Percentiles rank a stretch among this genome's conserved stretches.
Conservation (phyloP, 768 basidiomycete species). For the Lepiota venenata region DNA sequence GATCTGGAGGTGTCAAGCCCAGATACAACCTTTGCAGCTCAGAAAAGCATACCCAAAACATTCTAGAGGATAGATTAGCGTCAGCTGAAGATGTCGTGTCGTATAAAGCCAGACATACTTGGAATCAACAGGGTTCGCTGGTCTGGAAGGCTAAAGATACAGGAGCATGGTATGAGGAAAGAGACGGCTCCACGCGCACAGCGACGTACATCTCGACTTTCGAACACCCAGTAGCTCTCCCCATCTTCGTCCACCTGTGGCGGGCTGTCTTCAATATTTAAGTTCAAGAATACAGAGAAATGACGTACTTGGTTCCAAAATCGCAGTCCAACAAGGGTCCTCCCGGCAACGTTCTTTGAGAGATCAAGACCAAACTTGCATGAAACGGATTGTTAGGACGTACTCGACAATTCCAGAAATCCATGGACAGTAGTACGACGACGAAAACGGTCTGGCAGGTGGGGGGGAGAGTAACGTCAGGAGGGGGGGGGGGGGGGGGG, state of each 20-base stretch:
- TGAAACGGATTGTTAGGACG: conserved; percentile 16
- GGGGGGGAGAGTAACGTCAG: not conserved
- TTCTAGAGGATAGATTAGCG: conserved; percentile 42
- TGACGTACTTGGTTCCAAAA: conserved; percentile 89
- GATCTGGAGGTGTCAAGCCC: conserved; percentile 44
- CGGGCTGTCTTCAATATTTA: not conserved
- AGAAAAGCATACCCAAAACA: conserved; percentile 77
- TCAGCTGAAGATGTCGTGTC: not conserved
- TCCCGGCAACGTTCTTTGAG: conserved; percentile 83
- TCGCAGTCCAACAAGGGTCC: conserved; percentile 89
- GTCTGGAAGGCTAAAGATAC: conserved; percentile 68
- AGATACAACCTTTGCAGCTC: not conserved
- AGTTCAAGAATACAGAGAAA: not conserved
- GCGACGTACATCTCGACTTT: conserved; percentile 83
- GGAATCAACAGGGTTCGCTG: conserved; percentile 85
- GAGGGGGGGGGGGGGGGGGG: not conserved
- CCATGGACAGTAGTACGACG: conserved; percentile 91
- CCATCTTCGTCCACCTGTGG: conserved; percentile 91
- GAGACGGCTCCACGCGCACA: not conserved
- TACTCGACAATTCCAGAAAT: conserved; percentile 98
- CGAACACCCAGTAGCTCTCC: conserved; percentile 96
- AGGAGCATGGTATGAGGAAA: conserved; percentile 4
- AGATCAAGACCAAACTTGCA: not conserved
- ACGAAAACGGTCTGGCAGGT: conserved; percentile 70
- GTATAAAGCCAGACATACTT: conserved; percentile 45